phyloP scores from a whole-genome alignment of 2,329 filamentous ascomycete species.

The Gliomastix tumulicola region DNA sequence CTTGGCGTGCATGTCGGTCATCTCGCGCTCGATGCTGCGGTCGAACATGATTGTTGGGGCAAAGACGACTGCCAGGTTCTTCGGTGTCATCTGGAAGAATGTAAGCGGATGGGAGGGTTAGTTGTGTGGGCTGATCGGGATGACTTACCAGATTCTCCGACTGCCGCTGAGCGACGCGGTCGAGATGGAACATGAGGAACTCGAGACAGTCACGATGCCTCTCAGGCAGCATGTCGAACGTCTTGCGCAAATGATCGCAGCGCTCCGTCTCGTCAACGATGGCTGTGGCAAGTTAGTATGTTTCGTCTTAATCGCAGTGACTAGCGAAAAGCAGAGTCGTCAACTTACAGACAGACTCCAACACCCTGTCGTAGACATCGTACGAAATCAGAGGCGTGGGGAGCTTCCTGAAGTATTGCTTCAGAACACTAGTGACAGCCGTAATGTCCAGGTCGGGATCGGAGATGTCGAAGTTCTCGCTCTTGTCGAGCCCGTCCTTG shows the following conservation, averaged over 20 bases:
- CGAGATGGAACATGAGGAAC: slow-evolving; percentile 90
- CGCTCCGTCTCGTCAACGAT: slow-evolving; percentile 61
- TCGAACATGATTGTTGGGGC: slow-evolving; percentile 97
- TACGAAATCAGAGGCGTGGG: slow-evolving; percentile 86
- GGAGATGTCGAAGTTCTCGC: slow-evolving; percentile 82
- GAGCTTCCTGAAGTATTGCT: slow-evolving; percentile 95
- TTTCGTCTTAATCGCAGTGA: background rate
- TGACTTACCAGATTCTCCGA: slow-evolving; percentile 70
- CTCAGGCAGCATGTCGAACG: slow-evolving; percentile 71
- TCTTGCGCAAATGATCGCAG: slow-evolving; percentile 62
- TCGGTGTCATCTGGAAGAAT: slow-evolving; percentile 72
- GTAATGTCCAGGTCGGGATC: slow-evolving; percentile 93
- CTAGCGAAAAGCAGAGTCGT: background rate
- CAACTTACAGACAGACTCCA: slow-evolving; percentile 69
- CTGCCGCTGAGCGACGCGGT: slow-evolving; percentile 75
- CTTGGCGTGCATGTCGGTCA: slow-evolving; percentile 93
- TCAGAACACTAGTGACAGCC: slow-evolving; percentile 88
- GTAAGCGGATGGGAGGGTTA: background rate
- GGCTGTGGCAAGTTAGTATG: slow-evolving; percentile 33
- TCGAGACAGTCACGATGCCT: slow-evolving; percentile 86
- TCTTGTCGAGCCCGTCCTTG: slow-evolving; percentile 85
- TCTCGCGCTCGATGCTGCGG: slow-evolving; percentile 81
- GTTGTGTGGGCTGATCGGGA: background rate
- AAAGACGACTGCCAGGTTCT: slow-evolving; percentile 95
- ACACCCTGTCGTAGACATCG: slow-evolving; percentile 81